Evolutionary conservation across 2,329 filamentous ascomycete genomes (phyloP), one percentile per base, ranked within the genome.

Genomic region (Fusarium brevicatenulatum): DNA sequence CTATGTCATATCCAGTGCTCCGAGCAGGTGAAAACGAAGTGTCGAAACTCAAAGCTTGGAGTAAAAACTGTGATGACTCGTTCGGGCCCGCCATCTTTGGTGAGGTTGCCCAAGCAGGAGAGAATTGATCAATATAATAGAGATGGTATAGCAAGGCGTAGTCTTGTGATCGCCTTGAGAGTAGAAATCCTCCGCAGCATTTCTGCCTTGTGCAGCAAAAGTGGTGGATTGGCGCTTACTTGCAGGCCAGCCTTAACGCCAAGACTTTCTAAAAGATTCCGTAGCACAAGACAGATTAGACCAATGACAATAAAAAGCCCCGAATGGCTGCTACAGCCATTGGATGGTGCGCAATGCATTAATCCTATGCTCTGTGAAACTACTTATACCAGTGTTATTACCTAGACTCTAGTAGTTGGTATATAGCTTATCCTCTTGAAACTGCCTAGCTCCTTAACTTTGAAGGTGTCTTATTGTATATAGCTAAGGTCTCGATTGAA

Each of bases 401-500:
- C 3, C 37, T 39, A 39, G 19, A 21, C 10, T 15, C 8, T 21
- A 42, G 8, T 15, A 42, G 21, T n/a, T n/a, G 8, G 5, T 9
- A 7, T n/a, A 15, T n/a, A n/a, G 13, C 21, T 13, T 16, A 9
- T 42, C 5, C 8, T 42, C 9, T 9, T 15, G 15, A 40, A 1
- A 42, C 3, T 16, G 39, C 13, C 39, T n/a, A 16, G 6, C 6
- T 9, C 15, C 12, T n/a, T 16, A 15, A n/a, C 39, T 15, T n/a
- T 7, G 1, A n/a, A n/a, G 21, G 19, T 39, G 1, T 39, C 36
- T 39, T 39, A 37, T 37, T 19, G 9, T 19, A 19, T 19, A 10
- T 32, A 37, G 18, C 6, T 21, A 43, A 19, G 1, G 23, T 15
- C 8, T 28, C 0, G 5, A 18, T 4, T 5, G 12, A 12, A 9